phyloP scores from a whole-genome alignment of 2,329 filamentous ascomycete genomes.

The Proliferodiscus dingleyae region DNA sequence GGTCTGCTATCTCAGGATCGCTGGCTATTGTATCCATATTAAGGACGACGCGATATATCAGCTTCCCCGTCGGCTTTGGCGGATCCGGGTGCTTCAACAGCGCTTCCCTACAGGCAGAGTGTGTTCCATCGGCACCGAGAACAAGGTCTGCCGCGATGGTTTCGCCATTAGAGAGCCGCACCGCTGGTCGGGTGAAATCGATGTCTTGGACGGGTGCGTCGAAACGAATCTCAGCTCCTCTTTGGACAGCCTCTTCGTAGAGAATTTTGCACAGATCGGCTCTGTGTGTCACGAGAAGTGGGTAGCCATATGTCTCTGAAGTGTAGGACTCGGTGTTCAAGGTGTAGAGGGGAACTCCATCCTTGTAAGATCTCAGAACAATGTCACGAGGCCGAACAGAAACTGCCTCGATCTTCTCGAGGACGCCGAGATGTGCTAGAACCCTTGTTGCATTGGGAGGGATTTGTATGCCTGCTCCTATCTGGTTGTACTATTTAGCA shows the following conservation, averaged over 20 bases:
- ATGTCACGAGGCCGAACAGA: conserved; percentile 30
- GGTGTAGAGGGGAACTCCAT: conserved; percentile 24
- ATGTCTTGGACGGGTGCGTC: conserved; percentile 8
- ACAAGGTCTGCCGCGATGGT: conserved; percentile 44
- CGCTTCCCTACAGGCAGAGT: conserved; percentile 40
- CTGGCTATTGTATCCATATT: conserved; percentile 34
- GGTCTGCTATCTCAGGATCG: conserved; percentile 46
- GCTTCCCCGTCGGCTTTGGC: conserved; percentile 45
- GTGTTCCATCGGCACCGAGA: conserved; percentile 50
- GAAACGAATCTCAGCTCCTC: conserved; percentile 6
- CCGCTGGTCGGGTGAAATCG: conserved; percentile 13
- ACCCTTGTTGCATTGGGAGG: conserved; percentile 8
- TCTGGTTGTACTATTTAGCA: conserved; percentile 1
- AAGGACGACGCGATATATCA: conserved; percentile 51
- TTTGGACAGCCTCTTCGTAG: conserved; percentile 3
- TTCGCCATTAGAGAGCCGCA: conserved; percentile 13
- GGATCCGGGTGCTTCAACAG: conserved; percentile 34
- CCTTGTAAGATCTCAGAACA: conserved; percentile 29
- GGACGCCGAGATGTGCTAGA: conserved; percentile 1
- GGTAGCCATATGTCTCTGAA: not conserved
- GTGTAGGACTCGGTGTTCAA: not conserved
- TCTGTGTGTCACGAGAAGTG: conserved; percentile 14
- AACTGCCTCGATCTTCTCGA: not conserved
- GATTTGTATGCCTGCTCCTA: conserved; percentile 14
- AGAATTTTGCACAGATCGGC: conserved; percentile 12